Conservation (phyloP, 768 basidiomycete species). For the Rhodotorula sphaerocarpa region DNA sequence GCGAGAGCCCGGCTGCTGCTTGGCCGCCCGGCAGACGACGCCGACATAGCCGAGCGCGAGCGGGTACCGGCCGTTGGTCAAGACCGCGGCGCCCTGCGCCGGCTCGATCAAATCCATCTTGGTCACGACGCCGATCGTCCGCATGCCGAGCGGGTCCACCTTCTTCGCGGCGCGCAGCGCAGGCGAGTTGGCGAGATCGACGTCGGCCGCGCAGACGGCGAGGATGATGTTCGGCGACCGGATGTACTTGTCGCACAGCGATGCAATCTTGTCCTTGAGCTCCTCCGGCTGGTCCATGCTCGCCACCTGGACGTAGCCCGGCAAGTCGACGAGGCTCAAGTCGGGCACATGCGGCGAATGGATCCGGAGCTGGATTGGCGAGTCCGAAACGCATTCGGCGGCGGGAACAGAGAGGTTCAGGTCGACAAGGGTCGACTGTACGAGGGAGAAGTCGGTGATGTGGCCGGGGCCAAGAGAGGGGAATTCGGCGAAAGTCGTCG, state of each 20-base stretch:
- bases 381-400: conserved; percentile 82
- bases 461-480: conserved; percentile 74
- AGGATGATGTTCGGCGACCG: conserved; percentile 99
- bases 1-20: conserved; percentile 7
- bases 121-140: conserved; percentile 94
- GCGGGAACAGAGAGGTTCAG: conserved; percentile 87
- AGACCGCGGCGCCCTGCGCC: conserved; percentile 68
- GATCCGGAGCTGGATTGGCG: conserved; percentile 93
- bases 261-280: conserved; percentile 83
- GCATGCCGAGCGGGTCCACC: conserved; percentile 85
- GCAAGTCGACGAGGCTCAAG: conserved; percentile 91
- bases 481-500: conserved; percentile 82
- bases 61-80: conserved; percentile 88
- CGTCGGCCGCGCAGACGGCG: conserved; percentile 97
- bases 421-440: conserved; percentile 87
- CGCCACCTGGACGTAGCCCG: conserved; percentile 91
- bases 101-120: conserved; percentile 97
- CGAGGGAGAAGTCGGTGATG: conserved; percentile 80
- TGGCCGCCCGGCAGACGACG: conserved; percentile 71
- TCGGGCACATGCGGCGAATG: conserved; percentile 94
- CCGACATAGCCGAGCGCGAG: conserved; percentile 95
- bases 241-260: conserved; percentile 90
- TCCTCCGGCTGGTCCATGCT: conserved; percentile 91
- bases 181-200: conserved; percentile 95
- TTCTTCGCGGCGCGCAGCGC: conserved; percentile 85